Conservation (phyloP, 306 rosid species). For the Carpinus fangiana region DNA sequence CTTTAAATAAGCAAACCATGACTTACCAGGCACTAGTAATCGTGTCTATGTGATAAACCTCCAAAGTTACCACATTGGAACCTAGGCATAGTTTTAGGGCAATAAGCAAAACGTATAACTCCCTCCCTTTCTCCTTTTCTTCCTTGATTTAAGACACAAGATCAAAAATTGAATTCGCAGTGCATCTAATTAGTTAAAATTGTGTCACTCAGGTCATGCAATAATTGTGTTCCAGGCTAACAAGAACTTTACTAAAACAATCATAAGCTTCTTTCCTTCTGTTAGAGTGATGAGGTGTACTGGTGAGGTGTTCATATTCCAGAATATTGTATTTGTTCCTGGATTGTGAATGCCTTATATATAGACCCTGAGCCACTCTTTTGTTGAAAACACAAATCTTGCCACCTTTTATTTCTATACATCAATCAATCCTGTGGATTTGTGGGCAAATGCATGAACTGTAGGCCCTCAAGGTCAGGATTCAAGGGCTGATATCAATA, state of each 20-base stretch:
- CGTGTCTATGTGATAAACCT: not conserved
- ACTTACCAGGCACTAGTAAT: not conserved
- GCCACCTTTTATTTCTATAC: too few relatives aligned
- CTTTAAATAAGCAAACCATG: not conserved
- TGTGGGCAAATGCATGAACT: not conserved
- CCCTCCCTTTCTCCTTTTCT: slow-evolving; percentile 1
- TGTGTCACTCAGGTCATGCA: not conserved
- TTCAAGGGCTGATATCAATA: not conserved
- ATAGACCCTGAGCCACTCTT: too few relatives aligned
- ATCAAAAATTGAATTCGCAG: not conserved
- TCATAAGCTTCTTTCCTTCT: not conserved
- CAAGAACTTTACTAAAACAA: not conserved
- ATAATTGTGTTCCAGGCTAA: not conserved
- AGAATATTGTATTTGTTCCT: too few relatives aligned
- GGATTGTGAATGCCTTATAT: too few relatives aligned
- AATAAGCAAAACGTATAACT: not conserved
- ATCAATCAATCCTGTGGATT: not conserved
- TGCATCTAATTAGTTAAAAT: not conserved
- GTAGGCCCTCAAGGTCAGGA: not conserved
- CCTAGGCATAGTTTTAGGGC: not conserved
- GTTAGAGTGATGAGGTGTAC: too few relatives aligned
- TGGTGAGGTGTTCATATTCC: too few relatives aligned
- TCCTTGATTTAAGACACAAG: not conserved
- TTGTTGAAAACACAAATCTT: too few relatives aligned
- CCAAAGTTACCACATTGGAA: not conserved